These are phyloP conservation scores for Phlebopus sp. DNA, from an alignment of 1,284 basidiomycete genomes.

Conservation along the genomic window DNA sequence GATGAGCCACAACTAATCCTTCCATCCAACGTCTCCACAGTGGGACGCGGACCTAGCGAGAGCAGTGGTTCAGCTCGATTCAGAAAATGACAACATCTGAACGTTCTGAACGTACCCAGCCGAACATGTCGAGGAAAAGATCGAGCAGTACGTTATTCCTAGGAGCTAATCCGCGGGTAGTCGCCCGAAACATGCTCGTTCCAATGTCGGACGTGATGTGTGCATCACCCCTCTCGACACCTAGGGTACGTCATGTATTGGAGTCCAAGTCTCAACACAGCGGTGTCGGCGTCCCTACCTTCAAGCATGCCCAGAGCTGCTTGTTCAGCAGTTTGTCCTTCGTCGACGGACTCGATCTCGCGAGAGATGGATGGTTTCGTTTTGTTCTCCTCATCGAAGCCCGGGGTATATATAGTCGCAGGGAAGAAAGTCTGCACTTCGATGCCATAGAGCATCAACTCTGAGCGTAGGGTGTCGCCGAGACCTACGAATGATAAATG, in stretches of 20 bases:
- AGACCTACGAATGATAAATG: constrained; percentile 51
- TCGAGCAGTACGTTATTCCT: constrained; percentile 5
- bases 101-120: neutral
- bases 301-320: constrained; percentile 60
- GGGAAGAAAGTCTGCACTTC: constrained; percentile 83
- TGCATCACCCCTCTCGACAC: constrained; percentile 64
- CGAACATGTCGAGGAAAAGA: constrained; percentile 4
- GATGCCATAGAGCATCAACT: constrained; percentile 76
- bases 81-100: neutral
- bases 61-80: neutral
- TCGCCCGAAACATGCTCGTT: constrained; percentile 65
- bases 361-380: constrained; percentile 75
- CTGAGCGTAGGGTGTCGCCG: constrained; percentile 80
- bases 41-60: constrained; percentile 9
- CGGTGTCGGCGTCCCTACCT: constrained; percentile 23
- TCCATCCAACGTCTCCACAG: constrained; percentile 9
- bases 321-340: constrained; percentile 59
- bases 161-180: constrained; percentile 64
- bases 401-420: constrained; percentile 77
- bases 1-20: constrained; percentile 5
- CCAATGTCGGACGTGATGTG: constrained; percentile 76
- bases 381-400: constrained; percentile 74
- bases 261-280: too few species aligned
- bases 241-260: constrained; percentile 42
- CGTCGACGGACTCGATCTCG: constrained; percentile 77